These are phyloP conservation scores for Cardamine resedifolia DNA, from an alignment of 345 rosid genomes.

Conservation along the genomic window DNA sequence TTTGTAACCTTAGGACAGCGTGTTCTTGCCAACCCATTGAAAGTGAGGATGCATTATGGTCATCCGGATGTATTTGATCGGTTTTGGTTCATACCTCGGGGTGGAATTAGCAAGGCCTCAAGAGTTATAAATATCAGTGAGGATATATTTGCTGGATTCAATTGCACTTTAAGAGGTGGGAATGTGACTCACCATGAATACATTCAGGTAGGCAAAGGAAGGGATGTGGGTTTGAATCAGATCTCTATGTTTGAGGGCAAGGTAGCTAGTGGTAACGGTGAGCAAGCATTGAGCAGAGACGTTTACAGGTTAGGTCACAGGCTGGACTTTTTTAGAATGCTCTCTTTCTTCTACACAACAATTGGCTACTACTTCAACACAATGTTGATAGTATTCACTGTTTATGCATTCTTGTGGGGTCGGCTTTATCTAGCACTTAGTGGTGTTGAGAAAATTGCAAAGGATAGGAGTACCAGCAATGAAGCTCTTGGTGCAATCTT, in stretches of 20 bases:
- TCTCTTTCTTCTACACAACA: slow-evolving; percentile 91
- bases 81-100: slow-evolving; percentile 96
- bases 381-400: slow-evolving; percentile 87
- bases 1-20: slow-evolving; percentile 98
- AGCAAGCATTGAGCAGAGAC: slow-evolving; percentile 96
- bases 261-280: slow-evolving; percentile 99
- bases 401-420: slow-evolving; percentile 93
- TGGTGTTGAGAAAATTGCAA: slow-evolving; percentile 79
- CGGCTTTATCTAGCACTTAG: slow-evolving; percentile 90
- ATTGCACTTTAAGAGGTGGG: slow-evolving; percentile 97
- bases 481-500: slow-evolving; percentile 78
- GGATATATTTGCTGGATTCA: slow-evolving; percentile 99
- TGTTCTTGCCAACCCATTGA: slow-evolving; percentile 92
- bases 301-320: slow-evolving; percentile 97
- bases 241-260: slow-evolving; percentile 98
- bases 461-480: slow-evolving; percentile 54
- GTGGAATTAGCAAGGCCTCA: slow-evolving; percentile 97
- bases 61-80: slow-evolving; percentile 98
- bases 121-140: slow-evolving; percentile 95
- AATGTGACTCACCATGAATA: slow-evolving; percentile 97
- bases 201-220: slow-evolving; percentile 96
- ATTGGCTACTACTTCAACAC: slow-evolving; percentile 96
- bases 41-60: slow-evolving; percentile 97
- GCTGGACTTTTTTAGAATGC: slow-evolving; percentile 94
- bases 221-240: slow-evolving; percentile 98